phyloP scores from a whole-genome alignment of 805 yeast species.

The Monosporozyma unispora region DNA sequence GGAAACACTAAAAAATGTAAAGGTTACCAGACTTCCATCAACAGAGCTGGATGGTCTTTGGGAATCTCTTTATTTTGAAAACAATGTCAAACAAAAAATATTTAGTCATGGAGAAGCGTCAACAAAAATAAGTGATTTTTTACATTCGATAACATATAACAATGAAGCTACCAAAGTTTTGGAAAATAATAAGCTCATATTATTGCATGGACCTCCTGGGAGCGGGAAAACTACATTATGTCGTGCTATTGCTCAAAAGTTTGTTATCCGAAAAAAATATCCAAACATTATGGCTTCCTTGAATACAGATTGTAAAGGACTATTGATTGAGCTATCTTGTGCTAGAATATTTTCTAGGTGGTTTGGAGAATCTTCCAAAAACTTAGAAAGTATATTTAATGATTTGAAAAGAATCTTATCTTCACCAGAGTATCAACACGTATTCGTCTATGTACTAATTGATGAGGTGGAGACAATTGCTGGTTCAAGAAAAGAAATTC shows the following conservation, averaged over 20 bases:
- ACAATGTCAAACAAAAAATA: slow-evolving; percentile 25
- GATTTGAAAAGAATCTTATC: slow-evolving; percentile 26
- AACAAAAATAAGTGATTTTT: slow-evolving; percentile 17
- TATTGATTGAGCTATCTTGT: slow-evolving; percentile 36
- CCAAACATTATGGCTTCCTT: neutral
- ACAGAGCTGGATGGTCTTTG: slow-evolving; percentile 27
- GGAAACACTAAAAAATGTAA: slow-evolving; percentile 13
- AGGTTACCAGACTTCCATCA: slow-evolving; percentile 25
- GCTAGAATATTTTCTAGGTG: slow-evolving; percentile 38
- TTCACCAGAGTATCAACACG: slow-evolving; percentile 8
- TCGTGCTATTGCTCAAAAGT: slow-evolving; percentile 34
- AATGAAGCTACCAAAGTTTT: slow-evolving; percentile 3
- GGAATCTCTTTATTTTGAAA: slow-evolving; percentile 30
- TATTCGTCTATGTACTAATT: slow-evolving; percentile 32
- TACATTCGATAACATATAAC: neutral
- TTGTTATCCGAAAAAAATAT: slow-evolving; percentile 24
- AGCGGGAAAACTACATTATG: slow-evolving; percentile 40
- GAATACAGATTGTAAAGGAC: slow-evolving; percentile 14
- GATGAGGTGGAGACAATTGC: slow-evolving; percentile 42
- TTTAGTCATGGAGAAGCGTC: slow-evolving; percentile 30
- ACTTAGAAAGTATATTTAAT: slow-evolving; percentile 31
- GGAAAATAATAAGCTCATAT: slow-evolving; percentile 21
- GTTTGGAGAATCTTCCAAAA: slow-evolving; percentile 40
- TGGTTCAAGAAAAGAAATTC: slow-evolving; percentile 30
- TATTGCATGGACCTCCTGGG: slow-evolving; percentile 40